Evolutionary conservation across 2,329 filamentous ascomycete genomes (phyloP).

Genomic region (Diaporthe sp.): DNA sequence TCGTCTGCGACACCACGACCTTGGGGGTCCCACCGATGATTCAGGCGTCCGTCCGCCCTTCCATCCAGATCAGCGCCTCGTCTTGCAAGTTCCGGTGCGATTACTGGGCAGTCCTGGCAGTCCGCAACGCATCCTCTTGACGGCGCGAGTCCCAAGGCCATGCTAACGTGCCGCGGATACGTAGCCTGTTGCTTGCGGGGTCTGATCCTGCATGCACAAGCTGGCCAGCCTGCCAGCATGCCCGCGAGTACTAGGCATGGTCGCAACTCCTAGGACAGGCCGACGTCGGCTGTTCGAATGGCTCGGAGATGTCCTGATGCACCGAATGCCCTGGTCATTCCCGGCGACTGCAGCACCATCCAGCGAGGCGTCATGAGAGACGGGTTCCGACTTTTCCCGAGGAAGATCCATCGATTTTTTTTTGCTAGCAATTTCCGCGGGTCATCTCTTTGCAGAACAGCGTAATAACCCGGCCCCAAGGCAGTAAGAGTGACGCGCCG

Average conservation of each 20-base stretch:
- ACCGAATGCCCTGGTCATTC: neutral
- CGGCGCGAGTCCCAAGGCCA: constrained; percentile 13
- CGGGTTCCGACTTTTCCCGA: constrained; percentile 28
- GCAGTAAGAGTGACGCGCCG: constrained; percentile 6
- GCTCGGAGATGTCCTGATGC: constrained; percentile 3
- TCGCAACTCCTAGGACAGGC: neutral
- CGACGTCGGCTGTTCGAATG: constrained; percentile 13
- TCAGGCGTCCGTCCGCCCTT: neutral
- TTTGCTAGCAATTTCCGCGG: constrained; percentile 10
- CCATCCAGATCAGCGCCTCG: constrained; percentile 9
- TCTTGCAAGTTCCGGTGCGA: neutral
- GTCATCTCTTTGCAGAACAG: neutral
- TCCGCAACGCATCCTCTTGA: neutral
- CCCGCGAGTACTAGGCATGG: neutral
- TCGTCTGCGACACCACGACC: neutral
- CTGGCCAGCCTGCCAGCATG: neutral
- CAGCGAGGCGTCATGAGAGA: neutral
- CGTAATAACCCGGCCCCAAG: neutral
- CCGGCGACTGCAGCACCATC: neutral
- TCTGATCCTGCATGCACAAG: neutral
- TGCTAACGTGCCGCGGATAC: neutral
- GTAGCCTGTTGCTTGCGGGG: constrained; percentile 16
- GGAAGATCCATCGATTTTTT: constrained; percentile 1
- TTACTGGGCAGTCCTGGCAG: neutral
- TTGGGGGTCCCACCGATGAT: neutral